Evolutionary conservation across 2,329 filamentous ascomycete genomes (phyloP).

Genomic region (Neofusicoccum sp.): DNA sequence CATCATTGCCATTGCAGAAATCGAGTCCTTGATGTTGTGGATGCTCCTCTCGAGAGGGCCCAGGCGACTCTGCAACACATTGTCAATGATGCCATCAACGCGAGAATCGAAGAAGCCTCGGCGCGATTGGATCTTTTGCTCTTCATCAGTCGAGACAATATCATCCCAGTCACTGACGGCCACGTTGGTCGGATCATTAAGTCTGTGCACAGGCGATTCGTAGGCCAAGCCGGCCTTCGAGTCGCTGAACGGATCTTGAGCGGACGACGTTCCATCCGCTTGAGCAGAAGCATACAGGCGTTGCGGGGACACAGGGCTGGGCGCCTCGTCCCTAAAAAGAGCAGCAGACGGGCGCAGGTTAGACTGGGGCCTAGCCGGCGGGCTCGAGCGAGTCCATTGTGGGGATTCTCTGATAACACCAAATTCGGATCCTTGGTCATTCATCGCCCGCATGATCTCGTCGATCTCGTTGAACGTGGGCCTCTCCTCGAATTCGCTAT

Average conservation of each 20-base stretch:
- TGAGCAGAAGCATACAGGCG: slow-evolving; percentile 35
- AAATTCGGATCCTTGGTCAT: slow-evolving; percentile 68
- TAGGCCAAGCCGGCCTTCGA: slow-evolving; percentile 57
- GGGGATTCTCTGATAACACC: slow-evolving; percentile 62
- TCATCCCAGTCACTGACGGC: slow-evolving; percentile 91
- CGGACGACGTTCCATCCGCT: slow-evolving; percentile 26
- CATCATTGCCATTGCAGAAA: slow-evolving; percentile 55
- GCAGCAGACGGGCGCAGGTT: slow-evolving; percentile 40
- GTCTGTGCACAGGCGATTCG: slow-evolving; percentile 59
- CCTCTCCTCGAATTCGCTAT: slow-evolving; percentile 39
- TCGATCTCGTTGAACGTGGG: slow-evolving; percentile 80
- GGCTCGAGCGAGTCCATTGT: slow-evolving; percentile 10
- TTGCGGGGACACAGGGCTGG: slow-evolving; percentile 68
- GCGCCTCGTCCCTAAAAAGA: slow-evolving; percentile 64
- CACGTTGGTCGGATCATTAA: slow-evolving; percentile 62
- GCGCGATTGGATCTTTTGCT: slow-evolving; percentile 76
- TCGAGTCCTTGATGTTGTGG: slow-evolving; percentile 68
- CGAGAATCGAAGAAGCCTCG: slow-evolving; percentile 88
- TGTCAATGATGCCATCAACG: slow-evolving; percentile 81
- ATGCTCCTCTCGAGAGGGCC: slow-evolving; percentile 80
- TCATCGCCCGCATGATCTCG: slow-evolving; percentile 84
- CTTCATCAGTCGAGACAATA: slow-evolving; percentile 76
- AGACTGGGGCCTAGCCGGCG: slow-evolving; percentile 26
- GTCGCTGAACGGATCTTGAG: slow-evolving; percentile 60
- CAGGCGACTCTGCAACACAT: slow-evolving; percentile 71